Evolutionary conservation across 2,329 filamentous ascomycete species (phyloP).

Genomic region (Arthroderma sp.): DNA sequence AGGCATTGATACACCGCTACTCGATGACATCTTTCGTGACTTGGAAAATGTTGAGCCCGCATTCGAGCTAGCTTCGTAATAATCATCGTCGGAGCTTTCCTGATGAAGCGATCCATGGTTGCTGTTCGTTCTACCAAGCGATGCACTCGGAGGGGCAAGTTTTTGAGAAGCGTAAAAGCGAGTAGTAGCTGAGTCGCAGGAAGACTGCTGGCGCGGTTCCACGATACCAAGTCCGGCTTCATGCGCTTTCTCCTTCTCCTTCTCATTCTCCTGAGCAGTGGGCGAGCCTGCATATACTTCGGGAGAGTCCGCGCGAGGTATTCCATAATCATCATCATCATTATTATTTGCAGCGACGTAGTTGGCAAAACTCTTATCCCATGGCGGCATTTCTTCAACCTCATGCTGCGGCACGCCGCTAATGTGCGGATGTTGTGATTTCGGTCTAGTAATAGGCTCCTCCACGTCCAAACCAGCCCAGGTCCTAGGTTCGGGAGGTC

Average conservation of each 20-base stretch:
- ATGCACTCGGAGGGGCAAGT: slow-evolving; percentile 34
- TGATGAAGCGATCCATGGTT: slow-evolving; percentile 50
- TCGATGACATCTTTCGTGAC: slow-evolving; percentile 64
- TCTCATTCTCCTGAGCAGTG: slow-evolving; percentile 4
- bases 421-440: slow-evolving; percentile 63
- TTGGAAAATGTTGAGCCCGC: slow-evolving; percentile 51
- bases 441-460: slow-evolving; percentile 43
- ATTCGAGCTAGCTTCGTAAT: slow-evolving; percentile 44
- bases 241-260: neutral
- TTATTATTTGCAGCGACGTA: slow-evolving; percentile 8
- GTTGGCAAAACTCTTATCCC: neutral
- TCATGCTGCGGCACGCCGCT: slow-evolving; percentile 46
- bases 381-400: slow-evolving; percentile 15
- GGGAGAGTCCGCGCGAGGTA: slow-evolving; percentile 22
- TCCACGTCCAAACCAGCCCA: slow-evolving; percentile 21
- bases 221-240: slow-evolving; percentile 14
- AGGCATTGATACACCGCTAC: slow-evolving; percentile 48
- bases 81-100: slow-evolving; percentile 58
- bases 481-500: no score
- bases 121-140: slow-evolving; percentile 25
- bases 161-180: slow-evolving; percentile 22
- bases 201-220: slow-evolving; percentile 19
- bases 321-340: slow-evolving; percentile 16
- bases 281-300: slow-evolving; percentile 15
- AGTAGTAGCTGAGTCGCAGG: slow-evolving; percentile 23